Evolutionary conservation across 305 asterid species (phyloP).

Genomic region (Solanum hybrid): DNA sequence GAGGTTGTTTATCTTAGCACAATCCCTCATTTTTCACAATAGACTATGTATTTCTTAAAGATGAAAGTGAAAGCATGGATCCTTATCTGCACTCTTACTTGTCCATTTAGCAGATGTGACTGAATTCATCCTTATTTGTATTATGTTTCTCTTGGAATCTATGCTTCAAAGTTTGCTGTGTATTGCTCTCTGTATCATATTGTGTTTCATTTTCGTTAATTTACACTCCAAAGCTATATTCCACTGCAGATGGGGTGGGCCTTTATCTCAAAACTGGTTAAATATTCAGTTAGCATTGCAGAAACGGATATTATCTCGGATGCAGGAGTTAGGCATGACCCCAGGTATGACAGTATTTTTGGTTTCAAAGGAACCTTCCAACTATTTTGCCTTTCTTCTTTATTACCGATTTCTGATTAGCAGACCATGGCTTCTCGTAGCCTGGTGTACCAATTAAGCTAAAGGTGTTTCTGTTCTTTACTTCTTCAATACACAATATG

Average conservation of each 20-base stretch:
- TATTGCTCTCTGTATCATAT: not conserved
- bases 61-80: not conserved
- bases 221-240: constrained; percentile 6
- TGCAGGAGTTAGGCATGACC: constrained; percentile 90
- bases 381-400: not conserved
- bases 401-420: not conserved
- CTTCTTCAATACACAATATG: not conserved
- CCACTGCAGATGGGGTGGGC: constrained; percentile 90
- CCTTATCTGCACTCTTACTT: not conserved
- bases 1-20: not conserved
- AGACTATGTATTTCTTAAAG: not conserved
- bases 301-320: constrained; percentile 71
- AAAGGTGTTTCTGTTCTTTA: not conserved
- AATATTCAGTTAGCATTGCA: constrained; percentile 69
- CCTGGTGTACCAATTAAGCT: not conserved
- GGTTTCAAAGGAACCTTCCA: not conserved
- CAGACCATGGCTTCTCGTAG: not conserved
- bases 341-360: constrained; percentile 53
- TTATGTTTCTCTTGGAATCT: not conserved
- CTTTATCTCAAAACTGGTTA: constrained; percentile 85
- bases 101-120: not conserved
- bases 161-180: not conserved
- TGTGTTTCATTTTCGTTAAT: not conserved
- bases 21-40: not conserved
- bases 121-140: not conserved